Conservation (phyloP, 768 basidiomycete genomes). For the Mycena pura region DNA sequence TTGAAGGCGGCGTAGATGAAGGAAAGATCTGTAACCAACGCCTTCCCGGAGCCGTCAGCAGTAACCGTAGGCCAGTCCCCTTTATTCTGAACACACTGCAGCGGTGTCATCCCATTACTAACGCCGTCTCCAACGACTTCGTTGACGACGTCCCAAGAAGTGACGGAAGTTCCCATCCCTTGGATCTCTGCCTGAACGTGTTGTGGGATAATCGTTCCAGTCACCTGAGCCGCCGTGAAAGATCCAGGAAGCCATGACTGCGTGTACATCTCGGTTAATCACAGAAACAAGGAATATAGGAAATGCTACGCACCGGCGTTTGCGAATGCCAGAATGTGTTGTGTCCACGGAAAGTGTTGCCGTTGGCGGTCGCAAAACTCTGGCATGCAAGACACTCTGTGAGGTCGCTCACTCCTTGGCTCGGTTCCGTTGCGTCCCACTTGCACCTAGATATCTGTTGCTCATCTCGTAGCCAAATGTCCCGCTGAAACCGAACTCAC, state of each 20-base stretch:
- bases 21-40: conserved; percentile 18
- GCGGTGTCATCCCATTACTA: conserved; percentile 16
- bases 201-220: conserved; percentile 22
- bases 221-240: conserved; percentile 5
- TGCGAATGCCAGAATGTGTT: conserved; percentile 25
- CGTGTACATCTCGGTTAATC: neutral
- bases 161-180: conserved; percentile 12
- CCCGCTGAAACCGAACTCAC: neutral
- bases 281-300: neutral
- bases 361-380: conserved; percentile 1
- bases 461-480: neutral
- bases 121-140: conserved; percentile 20
- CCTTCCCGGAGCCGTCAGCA: conserved; percentile 14
- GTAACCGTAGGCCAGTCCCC: conserved; percentile 24
- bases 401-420: conserved; percentile 15
- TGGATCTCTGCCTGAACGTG: conserved; percentile 22
- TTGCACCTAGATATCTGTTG: conserved; percentile 12
- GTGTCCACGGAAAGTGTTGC: conserved; percentile 21
- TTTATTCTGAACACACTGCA: conserved; percentile 25
- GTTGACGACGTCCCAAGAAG: conserved; percentile 24
- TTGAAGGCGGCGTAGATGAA: conserved; percentile 23
- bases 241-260: conserved; percentile 22
- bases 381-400: conserved; percentile 19
- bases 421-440: conserved; percentile 24
- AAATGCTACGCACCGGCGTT: conserved; percentile 13